Conservation (phyloP, 2,329 filamentous ascomycete genomes). For the Mollisia scopiformis region DNA sequence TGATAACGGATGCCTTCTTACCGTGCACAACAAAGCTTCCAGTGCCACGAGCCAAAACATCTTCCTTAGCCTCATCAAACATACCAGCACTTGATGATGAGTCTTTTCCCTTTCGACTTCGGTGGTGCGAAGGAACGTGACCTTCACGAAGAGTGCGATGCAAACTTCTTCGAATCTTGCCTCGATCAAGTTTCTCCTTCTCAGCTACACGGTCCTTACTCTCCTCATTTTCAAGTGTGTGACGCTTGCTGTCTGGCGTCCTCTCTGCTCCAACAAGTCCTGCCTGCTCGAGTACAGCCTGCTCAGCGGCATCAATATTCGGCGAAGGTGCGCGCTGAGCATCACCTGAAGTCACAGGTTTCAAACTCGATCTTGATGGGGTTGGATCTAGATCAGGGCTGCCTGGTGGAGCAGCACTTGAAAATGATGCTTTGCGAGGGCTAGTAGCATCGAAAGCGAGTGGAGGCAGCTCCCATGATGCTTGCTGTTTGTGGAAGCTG, state of each 20-base stretch:
- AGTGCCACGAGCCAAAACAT: conserved; percentile 75
- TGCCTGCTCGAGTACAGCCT: conserved; percentile 67
- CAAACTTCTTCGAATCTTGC: conserved; percentile 76
- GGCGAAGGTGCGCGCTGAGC: conserved; percentile 35
- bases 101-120: conserved; percentile 78
- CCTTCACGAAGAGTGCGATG: conserved; percentile 88
- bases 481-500: conserved; percentile 44
- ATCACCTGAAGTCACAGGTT: conserved; percentile 36
- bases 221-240: conserved; percentile 38
- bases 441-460: conserved; percentile 40
- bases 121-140: conserved; percentile 66
- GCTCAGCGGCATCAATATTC: conserved; percentile 63
- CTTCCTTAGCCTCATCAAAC: conserved; percentile 52
- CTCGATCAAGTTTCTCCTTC: conserved; percentile 39
- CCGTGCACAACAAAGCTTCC: conserved; percentile 96
- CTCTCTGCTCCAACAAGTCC: conserved; percentile 59
- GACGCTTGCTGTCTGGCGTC: conserved; percentile 43
- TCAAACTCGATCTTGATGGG: conserved; percentile 40
- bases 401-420: conserved; percentile 42
- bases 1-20: conserved; percentile 96
- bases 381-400: conserved; percentile 30
- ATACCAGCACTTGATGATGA: conserved; percentile 60
- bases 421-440: conserved; percentile 47
- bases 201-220: conserved; percentile 30
- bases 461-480: conserved; percentile 48